phyloP scores from a whole-genome alignment of 1,139 yeast species.

The Lodderomyces jiufengensis region DNA sequence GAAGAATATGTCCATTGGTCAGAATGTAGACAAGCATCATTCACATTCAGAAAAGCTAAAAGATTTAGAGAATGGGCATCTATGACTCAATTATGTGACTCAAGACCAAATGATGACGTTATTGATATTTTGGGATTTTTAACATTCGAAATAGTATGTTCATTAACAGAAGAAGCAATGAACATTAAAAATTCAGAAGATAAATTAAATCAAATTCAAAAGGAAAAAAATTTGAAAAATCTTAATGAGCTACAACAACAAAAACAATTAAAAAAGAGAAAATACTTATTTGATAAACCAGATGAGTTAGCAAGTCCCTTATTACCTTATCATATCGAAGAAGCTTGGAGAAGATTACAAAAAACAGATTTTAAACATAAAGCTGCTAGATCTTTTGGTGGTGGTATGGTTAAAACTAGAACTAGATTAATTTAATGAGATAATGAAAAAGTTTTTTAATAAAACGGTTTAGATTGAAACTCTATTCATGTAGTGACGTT shows the following conservation, averaged over 20 bases:
- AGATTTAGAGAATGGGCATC: slow-evolving; percentile 97
- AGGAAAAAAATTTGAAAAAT: slow-evolving; percentile 18
- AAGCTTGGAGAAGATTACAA: slow-evolving; percentile 88
- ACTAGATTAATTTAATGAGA: slow-evolving; percentile 39
- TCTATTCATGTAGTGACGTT: too few species aligned
- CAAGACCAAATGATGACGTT: slow-evolving; percentile 94
- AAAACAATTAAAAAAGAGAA: slow-evolving; percentile 36
- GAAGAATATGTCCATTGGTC: slow-evolving; percentile 99
- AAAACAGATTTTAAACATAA: slow-evolving; percentile 54
- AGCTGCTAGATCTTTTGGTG: slow-evolving; percentile 71
- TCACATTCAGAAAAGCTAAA: slow-evolving; percentile 89
- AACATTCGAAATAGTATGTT: slow-evolving; percentile 95
- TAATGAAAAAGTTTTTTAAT: too few species aligned
- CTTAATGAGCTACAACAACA: slow-evolving; percentile 15
- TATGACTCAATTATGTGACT: slow-evolving; percentile 75
- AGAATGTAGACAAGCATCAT: slow-evolving; percentile 96
- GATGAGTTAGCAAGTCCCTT: slow-evolving; percentile 84
- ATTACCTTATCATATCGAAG: slow-evolving; percentile 78
- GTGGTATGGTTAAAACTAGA: slow-evolving; percentile 55
- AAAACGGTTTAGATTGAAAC: too few species aligned
- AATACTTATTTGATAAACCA: slow-evolving; percentile 84
- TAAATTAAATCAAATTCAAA: slow-evolving; percentile 31
- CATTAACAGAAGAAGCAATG: slow-evolving; percentile 88
- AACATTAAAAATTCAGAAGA: slow-evolving; percentile 73
- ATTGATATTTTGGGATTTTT: slow-evolving; percentile 92